These are phyloP conservation scores for Chlamydomonas incerta DNA, from an alignment of 139 green algal species.

Conservation along the genomic window DNA sequence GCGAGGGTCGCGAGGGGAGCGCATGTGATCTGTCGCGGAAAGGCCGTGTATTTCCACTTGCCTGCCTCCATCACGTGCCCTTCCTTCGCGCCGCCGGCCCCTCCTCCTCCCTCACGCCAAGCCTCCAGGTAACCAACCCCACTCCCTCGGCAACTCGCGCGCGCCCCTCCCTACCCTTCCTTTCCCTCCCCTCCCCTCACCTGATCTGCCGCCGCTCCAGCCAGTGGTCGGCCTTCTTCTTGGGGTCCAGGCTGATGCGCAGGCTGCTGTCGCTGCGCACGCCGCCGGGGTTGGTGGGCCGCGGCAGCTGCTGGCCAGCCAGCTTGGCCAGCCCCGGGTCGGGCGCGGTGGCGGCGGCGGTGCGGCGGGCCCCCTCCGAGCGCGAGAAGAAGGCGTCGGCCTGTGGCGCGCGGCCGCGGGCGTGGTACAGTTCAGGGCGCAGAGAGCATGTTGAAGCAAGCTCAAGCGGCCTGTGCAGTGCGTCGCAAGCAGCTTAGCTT, in stretches of 20 bases:
- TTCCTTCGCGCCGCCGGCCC: no score
- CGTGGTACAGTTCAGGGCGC: no score
- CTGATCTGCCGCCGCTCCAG: slow-evolving; percentile 26
- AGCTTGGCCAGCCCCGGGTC: slow-evolving; percentile 16
- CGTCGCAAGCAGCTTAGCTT: no score
- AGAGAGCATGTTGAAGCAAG: no score
- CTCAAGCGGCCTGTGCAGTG: no score
- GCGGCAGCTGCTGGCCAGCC: slow-evolving; percentile 36
- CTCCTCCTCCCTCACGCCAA: no score
- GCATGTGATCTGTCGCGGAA: no score
- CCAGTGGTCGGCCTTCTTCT: slow-evolving; percentile 21
- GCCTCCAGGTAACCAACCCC: no score
- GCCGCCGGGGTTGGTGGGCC: slow-evolving; percentile 22
- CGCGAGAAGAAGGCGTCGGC: slow-evolving; percentile 9
- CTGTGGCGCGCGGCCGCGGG: not conserved
- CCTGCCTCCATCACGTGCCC: no score
- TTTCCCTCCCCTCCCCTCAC: not conserved
- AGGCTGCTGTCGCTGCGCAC: slow-evolving; percentile 15
- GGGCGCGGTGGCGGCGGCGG: not conserved
- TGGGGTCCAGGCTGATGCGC: slow-evolving; percentile 27
- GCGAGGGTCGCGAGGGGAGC: no score
- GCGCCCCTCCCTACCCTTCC: not conserved
- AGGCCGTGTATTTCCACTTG: no score
- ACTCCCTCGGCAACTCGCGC: no score
- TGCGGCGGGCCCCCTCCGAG: not conserved